Percentiles rank a stretch among this genome's conserved stretches.
Evolutionary conservation across 2,329 filamentous ascomycete species (phyloP).

Genomic region (Botrytis porri): DNA sequence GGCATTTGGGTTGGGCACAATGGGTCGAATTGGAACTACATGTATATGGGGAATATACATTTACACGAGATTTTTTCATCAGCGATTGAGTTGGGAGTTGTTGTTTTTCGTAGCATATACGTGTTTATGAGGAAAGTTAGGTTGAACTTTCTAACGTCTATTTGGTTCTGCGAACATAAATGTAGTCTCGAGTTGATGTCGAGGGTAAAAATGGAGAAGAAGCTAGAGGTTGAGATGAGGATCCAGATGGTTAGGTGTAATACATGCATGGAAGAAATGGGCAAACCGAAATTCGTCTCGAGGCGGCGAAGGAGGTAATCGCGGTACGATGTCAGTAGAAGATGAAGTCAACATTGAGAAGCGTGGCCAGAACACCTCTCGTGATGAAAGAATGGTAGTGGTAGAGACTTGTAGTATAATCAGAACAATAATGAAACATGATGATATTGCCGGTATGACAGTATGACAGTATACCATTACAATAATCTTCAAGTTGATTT

Average conservation of each 20-base stretch:
- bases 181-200: background rate
- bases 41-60: conserved; percentile 6
- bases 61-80: conserved; percentile 4
- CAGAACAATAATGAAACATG: background rate
- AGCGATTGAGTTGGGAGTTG: conserved; percentile 11
- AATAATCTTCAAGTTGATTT: background rate
- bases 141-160: background rate
- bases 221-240: background rate
- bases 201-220: background rate
- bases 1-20: conserved; percentile 5
- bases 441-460: background rate
- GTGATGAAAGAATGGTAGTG: background rate
- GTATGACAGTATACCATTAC: background rate
- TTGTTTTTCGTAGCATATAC: conserved; percentile 2
- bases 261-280: background rate
- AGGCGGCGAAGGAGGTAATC: background rate
- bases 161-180: conserved; percentile 4
- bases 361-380: background rate
- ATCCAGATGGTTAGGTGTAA: background rate
- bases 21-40: conserved; percentile 1
- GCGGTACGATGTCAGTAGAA: background rate
- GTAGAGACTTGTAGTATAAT: background rate
- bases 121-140: conserved; percentile 11
- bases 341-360: background rate
- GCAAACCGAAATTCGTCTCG: background rate